A percentile compares a stretch with the other conserved stretches of the same genome.
Evolutionary conservation across 2,329 filamentous ascomycete genomes (phyloP).

Genomic region (Diaporthe amygdali): DNA sequence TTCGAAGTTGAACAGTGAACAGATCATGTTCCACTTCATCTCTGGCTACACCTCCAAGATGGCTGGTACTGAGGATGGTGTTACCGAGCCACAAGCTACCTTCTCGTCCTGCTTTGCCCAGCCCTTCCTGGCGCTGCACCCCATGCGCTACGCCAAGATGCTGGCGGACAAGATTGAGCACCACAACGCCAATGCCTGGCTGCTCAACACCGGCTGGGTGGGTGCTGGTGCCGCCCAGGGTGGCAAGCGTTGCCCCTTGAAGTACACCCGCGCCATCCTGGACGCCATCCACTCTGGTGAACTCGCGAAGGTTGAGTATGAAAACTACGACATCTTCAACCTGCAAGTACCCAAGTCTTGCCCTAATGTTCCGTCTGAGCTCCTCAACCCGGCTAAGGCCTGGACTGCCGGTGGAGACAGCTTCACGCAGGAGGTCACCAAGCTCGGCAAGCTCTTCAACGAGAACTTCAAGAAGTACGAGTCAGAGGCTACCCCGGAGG

Average conservation of each 20-base stretch:
- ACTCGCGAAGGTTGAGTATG: slow-evolving; percentile 90
- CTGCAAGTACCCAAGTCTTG: slow-evolving; percentile 93
- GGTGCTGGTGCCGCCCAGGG: slow-evolving; percentile 89
- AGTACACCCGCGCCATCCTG: slow-evolving; percentile 98
- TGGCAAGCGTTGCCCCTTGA: slow-evolving; percentile 95
- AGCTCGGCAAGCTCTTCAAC: slow-evolving; percentile 87
- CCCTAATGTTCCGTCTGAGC: slow-evolving; percentile 85
- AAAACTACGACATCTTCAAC: slow-evolving; percentile 97
- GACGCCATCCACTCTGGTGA: slow-evolving; percentile 98
- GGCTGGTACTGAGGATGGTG: slow-evolving; percentile 96
- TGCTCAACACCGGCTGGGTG: slow-evolving; percentile 98
- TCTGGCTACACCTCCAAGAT: slow-evolving; percentile 99
- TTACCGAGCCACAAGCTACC: slow-evolving; percentile 96
- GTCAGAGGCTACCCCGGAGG: slow-evolving; percentile 80
- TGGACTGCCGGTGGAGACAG: slow-evolving; percentile 84
- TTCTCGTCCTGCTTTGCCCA: slow-evolving; percentile 99
- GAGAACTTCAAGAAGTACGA: slow-evolving; percentile 99
- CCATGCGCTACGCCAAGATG: slow-evolving; percentile 99
- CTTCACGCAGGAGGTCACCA: slow-evolving; percentile 88
- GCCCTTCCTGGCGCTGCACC: slow-evolving; percentile 97
- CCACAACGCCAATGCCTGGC: slow-evolving; percentile 96
- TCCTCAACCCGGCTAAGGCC: slow-evolving; percentile 91
- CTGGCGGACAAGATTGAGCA: slow-evolving; percentile 95
- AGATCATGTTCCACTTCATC: slow-evolving; percentile 99
- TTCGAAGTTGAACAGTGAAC: slow-evolving; percentile 90